Percentiles rank a stretch among this genome's conserved stretches.
Evolutionary conservation across 2,329 filamentous ascomycete species (phyloP).

Genomic region (Microcera coccophila): DNA sequence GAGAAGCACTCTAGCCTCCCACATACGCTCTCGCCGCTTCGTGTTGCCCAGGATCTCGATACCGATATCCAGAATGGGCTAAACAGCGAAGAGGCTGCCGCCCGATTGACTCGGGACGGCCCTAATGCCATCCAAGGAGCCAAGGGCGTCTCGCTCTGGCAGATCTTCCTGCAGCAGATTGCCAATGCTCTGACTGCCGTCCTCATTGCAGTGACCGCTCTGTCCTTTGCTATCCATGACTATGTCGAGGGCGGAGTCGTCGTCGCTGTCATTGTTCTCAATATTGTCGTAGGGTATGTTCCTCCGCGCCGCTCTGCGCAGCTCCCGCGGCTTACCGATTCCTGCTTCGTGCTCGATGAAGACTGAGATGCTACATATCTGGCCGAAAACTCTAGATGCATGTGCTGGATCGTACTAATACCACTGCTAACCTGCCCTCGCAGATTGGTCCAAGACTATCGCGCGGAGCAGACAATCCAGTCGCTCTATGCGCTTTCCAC

Average conservation of each 20-base stretch:
- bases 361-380: conserved; percentile 23
- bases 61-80: conserved; percentile 57
- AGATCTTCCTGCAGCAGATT: conserved; percentile 72
- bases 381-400: conserved; percentile 9
- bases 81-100: conserved; percentile 57
- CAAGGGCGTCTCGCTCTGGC: conserved; percentile 68
- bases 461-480: conserved; percentile 60
- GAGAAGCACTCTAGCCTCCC: conserved; percentile 10
- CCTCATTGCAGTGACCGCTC: conserved; percentile 69
- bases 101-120: conserved; percentile 63
- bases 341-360: conserved; percentile 26
- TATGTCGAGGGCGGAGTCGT: conserved; percentile 62
- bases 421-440: conserved; percentile 20
- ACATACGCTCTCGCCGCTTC: conserved; percentile 35
- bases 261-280: conserved; percentile 61
- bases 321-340: conserved; percentile 17
- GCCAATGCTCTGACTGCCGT: conserved; percentile 74
- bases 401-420: not conserved
- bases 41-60: conserved; percentile 36
- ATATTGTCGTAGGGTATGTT: conserved; percentile 61
- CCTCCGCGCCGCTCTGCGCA: conserved; percentile 9
- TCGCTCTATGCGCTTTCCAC: conserved; percentile 56
- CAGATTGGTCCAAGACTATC: conserved; percentile 58
- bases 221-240: conserved; percentile 62
- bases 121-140: conserved; percentile 68